These are phyloP conservation scores for Xylaria scruposa DNA, from an alignment of 495 filamentous ascomycete species.

Conservation along the genomic window DNA sequence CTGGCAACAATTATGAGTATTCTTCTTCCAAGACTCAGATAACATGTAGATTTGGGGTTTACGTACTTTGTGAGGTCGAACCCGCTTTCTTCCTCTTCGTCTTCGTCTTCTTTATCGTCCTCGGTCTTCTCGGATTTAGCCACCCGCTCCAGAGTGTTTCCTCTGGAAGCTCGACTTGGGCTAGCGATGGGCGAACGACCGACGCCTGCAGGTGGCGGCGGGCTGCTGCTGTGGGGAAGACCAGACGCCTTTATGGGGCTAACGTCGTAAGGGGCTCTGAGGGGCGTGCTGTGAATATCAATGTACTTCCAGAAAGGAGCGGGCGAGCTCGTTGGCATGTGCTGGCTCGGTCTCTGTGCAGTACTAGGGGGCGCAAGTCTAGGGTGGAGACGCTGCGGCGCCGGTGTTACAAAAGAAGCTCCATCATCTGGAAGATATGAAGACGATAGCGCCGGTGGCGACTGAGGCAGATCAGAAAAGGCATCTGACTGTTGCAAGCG, in stretches of 20 bases:
- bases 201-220: conserved; percentile 61
- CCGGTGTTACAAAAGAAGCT: conserved; percentile 77
- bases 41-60: neutral
- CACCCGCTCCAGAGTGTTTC: conserved; percentile 34
- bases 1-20: conserved; percentile 50
- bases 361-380: conserved; percentile 88
- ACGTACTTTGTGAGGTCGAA: conserved; percentile 68
- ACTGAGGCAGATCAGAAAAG: conserved; percentile 65
- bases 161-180: conserved; percentile 35
- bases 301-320: conserved; percentile 97
- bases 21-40: neutral
- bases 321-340: conserved; percentile 92
- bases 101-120: conserved; percentile 53
- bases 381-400: conserved; percentile 81
- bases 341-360: conserved; percentile 86
- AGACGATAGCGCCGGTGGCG: conserved; percentile 75
- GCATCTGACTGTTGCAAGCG: conserved; percentile 50
- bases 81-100: conserved; percentile 59
- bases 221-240: conserved; percentile 68
- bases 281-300: conserved; percentile 78
- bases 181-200: conserved; percentile 46
- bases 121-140: conserved; percentile 41
- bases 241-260: conserved; percentile 55
- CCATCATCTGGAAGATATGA: conserved; percentile 61
- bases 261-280: conserved; percentile 62